Evolutionary conservation across 306 rosid species (phyloP).

Genomic region (Sicyos edulis): DNA sequence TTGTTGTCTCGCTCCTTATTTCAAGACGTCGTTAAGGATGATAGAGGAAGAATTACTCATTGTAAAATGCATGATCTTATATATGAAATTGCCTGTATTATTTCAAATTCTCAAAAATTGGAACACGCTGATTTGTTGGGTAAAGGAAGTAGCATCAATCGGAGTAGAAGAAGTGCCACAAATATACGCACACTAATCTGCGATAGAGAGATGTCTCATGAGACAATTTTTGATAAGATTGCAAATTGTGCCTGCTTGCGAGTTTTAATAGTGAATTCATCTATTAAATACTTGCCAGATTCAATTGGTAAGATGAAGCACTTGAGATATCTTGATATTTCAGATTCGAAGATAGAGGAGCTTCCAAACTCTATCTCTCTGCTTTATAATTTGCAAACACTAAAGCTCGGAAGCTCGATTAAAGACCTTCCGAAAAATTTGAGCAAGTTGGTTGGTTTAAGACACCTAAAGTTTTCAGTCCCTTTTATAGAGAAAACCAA

Average conservation of each 20-base stretch:
- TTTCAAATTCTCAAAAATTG: neutral
- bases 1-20: conserved; percentile 11
- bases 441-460: neutral
- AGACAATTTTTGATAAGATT: no score
- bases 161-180: no score
- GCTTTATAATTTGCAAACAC: neutral
- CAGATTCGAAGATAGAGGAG: conserved; percentile 1
- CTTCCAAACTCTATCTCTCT: neutral
- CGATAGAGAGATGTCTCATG: no score
- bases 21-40: conserved; percentile 6
- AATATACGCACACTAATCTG: no score
- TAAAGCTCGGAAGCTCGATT: neutral
- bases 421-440: neutral
- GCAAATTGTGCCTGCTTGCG: neutral
- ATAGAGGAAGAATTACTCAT: neutral
- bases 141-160: no score
- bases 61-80: conserved; percentile 28
- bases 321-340: neutral
- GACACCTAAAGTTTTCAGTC: neutral
- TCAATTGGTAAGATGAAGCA: neutral
- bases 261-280: neutral
- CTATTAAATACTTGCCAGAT: neutral
- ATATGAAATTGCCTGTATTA: conserved; percentile 17
- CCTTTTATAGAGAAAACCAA: neutral
- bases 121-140: neutral